Evolutionary conservation across 805 yeast species (phyloP).

Genomic region (Pichia kluyveri): DNA sequence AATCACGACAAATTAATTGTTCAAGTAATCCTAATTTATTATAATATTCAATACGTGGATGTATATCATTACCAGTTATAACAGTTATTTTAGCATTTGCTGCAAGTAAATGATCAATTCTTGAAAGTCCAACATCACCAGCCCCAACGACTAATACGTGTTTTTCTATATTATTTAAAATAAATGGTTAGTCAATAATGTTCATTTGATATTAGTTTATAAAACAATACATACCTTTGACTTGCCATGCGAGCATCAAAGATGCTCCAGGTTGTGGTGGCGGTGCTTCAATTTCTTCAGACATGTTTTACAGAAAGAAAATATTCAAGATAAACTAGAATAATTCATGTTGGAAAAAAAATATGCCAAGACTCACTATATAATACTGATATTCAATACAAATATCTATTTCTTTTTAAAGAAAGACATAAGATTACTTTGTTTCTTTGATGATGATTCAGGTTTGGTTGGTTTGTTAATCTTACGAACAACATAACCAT

Average conservation of each 20-base stretch:
- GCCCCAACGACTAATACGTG: slow-evolving; percentile 72
- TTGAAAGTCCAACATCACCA: slow-evolving; percentile 66
- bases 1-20: slow-evolving; percentile 35
- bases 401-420: slow-evolving; percentile 19
- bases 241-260: slow-evolving; percentile 67
- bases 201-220: background rate
- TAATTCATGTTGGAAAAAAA: no score
- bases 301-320: background rate
- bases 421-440: slow-evolving; percentile 24
- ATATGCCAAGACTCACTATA: background rate
- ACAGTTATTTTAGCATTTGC: slow-evolving; percentile 69
- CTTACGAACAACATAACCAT: slow-evolving; percentile 21
- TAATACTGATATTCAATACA: background rate
- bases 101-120: slow-evolving; percentile 55
- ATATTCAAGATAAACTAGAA: no score
- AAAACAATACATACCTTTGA: slow-evolving; percentile 32
- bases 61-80: slow-evolving; percentile 35
- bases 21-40: slow-evolving; percentile 33
- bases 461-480: background rate
- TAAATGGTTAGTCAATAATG: background rate
- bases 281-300: background rate
- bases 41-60: slow-evolving; percentile 27
- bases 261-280: slow-evolving; percentile 39
- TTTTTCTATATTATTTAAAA: slow-evolving; percentile 24
- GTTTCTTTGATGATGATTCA: slow-evolving; percentile 6